Evolutionary conservation across 1,284 basidiomycete species (phyloP).

Genomic region (Exobasidium rhododendri): DNA sequence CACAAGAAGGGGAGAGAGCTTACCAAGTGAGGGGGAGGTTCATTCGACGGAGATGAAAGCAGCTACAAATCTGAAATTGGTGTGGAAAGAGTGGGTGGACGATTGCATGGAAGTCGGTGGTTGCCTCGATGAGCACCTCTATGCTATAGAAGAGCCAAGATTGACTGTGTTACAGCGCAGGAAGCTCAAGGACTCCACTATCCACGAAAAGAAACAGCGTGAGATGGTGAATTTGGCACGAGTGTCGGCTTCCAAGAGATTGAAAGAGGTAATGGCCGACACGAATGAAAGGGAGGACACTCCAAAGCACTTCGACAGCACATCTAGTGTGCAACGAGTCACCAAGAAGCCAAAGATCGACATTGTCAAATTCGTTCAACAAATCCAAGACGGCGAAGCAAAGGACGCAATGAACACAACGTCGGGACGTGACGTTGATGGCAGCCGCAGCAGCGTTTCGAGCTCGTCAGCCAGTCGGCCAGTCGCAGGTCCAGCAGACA

Average conservation of each 20-base stretch:
- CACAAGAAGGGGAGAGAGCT: constrained; percentile 2
- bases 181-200: background rate
- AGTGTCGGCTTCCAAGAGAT: background rate
- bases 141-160: constrained; percentile 28
- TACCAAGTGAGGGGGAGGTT: constrained; percentile 2
- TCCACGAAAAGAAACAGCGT: background rate
- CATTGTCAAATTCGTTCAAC: background rate
- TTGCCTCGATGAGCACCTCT: constrained; percentile 32
- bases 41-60: constrained; percentile 16
- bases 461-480: background rate
- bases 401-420: background rate
- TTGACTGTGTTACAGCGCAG: background rate
- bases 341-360: background rate
- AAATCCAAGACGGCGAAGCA: background rate
- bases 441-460: background rate
- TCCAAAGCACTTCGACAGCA: background rate
- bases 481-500: background rate
- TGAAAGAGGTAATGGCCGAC: background rate
- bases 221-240: background rate
- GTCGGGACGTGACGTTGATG: too few relatives aligned
- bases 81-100: constrained; percentile 85
- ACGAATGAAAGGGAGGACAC: background rate
- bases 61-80: constrained; percentile 67
- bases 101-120: constrained; percentile 70
- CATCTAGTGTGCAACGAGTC: background rate